Base-by-base conservation (phyloP, 371 early-diverging fungal genomes). In the Mucor mucedo region DNA sequence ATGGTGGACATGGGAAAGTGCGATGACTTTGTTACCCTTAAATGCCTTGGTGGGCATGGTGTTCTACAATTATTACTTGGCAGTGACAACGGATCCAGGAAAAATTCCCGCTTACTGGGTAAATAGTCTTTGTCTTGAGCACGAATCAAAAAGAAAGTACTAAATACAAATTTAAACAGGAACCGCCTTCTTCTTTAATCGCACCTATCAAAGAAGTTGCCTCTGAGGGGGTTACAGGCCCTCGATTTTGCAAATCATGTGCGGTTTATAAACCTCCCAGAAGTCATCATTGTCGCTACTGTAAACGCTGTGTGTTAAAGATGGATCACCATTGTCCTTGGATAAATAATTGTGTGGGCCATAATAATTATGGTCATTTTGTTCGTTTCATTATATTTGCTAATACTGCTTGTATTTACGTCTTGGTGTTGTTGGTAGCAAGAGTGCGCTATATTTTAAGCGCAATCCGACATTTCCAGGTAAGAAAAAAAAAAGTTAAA, bases 281-380 rank as follows among this genome's bases (percentile, higher is more conserved):
- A 52, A 69, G 90, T 33, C 94, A 94, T 74, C 95, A 95, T 70
- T 95, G 95, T 75, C 76, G 88, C 13, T 83, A 87, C 48, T 95
- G 95, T 72, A 82, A 87, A 14, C 84, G 87, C 7, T 95, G 95
- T 80, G 89, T 95, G 29, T 82, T 94, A 38, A 94, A 92, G 69
- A 93, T 94, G 94, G 95, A 95, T 65, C 95, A 95, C 66, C 99
- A 98, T 70, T 98, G 97, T 69, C 94, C 94, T 1, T 99, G 98
- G 93, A 87, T 97, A 52, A 94, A 94, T 77, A 96, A 93, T 73
- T 97, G 97, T 79, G 92, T 97, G 30, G 97, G 97, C 1, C 87
- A 89, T 68, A 62, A 56, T 52, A 97, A 97, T 71, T 89, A 90
- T 60, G n/a, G 87, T 10, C 90, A 97, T 72, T 98, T 98, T 75